Base-by-base conservation (phyloP, 495 filamentous ascomycete species). In the Penicillium robsamsonii region DNA sequence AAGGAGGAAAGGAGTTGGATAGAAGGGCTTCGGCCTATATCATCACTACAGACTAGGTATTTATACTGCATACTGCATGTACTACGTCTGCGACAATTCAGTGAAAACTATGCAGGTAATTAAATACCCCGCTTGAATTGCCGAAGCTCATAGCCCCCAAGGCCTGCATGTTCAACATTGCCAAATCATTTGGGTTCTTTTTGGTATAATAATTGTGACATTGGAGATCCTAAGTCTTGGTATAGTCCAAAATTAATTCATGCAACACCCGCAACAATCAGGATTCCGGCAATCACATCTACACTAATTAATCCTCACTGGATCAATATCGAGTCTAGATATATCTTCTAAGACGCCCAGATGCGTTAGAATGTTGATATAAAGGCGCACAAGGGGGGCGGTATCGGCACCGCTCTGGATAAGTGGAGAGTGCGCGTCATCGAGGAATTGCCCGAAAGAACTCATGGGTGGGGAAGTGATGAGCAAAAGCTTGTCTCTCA, bases 401-500 rank as follows among this genome's bases (percentile, higher is more conserved):
- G 3, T 29, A 27, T 29, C 15, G 15, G 24, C 13, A 25, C 15
- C 35, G 35, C 24, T 17, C 27, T 29, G 7, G 27, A 5, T 10
- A 53, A 33, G 50, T 44, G 44, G 25, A 46, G 45, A 31, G 22
- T 25, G 37, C 18, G 12, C 24, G 31, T 56, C 44, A 49, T 56
- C 17, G 33, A 56, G 15, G 40, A 10, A 37, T 13, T 31, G 18
- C 29, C 29, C 3, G 17, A 20, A 46, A 9, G n/a, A n/a, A 22
- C 15, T 35, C 22, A 27, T 0, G 8, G n/a, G 45, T 43, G 45
- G 51, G 41, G 47, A 38, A 38, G 30, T n/a, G 25, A 58, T 22
- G 44, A 35, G 2, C 4, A 53, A 49, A 55, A 41, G 53, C 45
- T 48, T 40, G 30, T 46, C 30, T 7, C 35, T 47, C 53, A 48